Base-by-base conservation (phyloP, 2,329 filamentous ascomycete genomes). In the Fonsecaea multimorphosa region DNA sequence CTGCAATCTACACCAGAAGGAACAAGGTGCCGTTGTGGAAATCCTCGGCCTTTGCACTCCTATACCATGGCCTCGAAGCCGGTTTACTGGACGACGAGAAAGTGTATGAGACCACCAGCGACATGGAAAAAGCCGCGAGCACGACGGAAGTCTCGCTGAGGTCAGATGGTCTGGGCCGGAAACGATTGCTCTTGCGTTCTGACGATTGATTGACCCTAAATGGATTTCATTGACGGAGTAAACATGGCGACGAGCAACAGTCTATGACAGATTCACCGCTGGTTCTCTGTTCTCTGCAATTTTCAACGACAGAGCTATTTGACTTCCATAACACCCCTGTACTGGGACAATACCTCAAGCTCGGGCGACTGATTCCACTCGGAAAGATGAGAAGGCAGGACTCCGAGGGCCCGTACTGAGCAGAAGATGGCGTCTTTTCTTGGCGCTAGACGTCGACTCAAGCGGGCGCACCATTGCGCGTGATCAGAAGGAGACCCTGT, bases 91-190 rank as follows among this genome's bases (percentile, higher is more conserved):
- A 46, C 11, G 38, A 46, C 19, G 7, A 44, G 22, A 46, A 31
- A 22, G 8, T 46, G 55, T 58, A 46, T 11, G 29, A 46, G 16
- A 44, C 16, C 14, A 38, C 55, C 3, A 58, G 55, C 24, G 55
- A 44, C 19, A 46, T 58, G 34, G 36, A 49, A 14, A 58, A 46
- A 29, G 55, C 55, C 7, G 55, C 55, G 11, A 58, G 40, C 38
- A 14, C 22, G 38, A 44, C 56, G 19, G 24, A 19, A 7, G 14
- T 58, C 56, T 31, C 11, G 27, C 56, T 58, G 1, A 22, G 2
- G n/a, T 14, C 24, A 29, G 11, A 24, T 44, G 54, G 19, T 9
- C 29, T 6, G 2, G 54, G 54, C 2, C 16, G 54, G 8, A 56
- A 56, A 8, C 54, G 54, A 22, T 40, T 40, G 32, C 3, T 56